Percentiles rank a stretch among this genome's conserved stretches.
These are phyloP conservation scores for Oryza glumipatula DNA, from an alignment of 176 grass and related monocot species.

Conservation along the genomic window DNA sequence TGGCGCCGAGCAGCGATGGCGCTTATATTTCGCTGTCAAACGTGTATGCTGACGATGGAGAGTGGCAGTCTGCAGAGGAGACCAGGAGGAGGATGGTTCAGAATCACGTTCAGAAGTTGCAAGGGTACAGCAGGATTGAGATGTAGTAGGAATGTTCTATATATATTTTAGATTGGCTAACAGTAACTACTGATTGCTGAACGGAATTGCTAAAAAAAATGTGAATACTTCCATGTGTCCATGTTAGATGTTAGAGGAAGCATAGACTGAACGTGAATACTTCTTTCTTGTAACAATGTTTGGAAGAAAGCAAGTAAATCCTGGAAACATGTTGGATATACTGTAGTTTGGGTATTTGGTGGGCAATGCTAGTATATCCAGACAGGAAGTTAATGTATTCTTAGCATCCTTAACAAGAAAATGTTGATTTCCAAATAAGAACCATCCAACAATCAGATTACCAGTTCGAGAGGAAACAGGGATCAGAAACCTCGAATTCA, in stretches of 20 bases:
- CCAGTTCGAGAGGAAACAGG: not conserved
- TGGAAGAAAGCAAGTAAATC: not conserved
- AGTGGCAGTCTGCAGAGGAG: constrained; percentile 54
- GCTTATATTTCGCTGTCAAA: constrained; percentile 56
- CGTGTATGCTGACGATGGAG: constrained; percentile 53
- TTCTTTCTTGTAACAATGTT: too few species aligned
- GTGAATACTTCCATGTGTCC: too few species aligned
- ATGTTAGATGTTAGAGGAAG: too few species aligned
- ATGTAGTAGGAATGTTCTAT: constrained; percentile 22
- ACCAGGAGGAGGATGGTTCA: constrained; percentile 49
- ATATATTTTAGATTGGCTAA: not conserved
- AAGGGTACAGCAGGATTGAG: constrained; percentile 51
- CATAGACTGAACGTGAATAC: too few species aligned
- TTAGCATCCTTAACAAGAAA: not conserved
- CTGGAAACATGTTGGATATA: constrained; percentile 9
- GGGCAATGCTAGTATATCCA: not conserved
- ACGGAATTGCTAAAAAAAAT: not conserved
- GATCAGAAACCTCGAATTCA: constrained; percentile 15
- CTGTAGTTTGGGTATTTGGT: not conserved
- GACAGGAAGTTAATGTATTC: not conserved
- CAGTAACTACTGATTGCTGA: constrained; percentile 12
- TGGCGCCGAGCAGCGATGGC: constrained; percentile 46
- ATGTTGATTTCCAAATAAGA: not conserved
- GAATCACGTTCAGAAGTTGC: constrained; percentile 53
- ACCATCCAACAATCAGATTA: not conserved